phyloP scores from a whole-genome alignment of 768 basidiomycete genomes.

The Leucosporidium scottii region DNA sequence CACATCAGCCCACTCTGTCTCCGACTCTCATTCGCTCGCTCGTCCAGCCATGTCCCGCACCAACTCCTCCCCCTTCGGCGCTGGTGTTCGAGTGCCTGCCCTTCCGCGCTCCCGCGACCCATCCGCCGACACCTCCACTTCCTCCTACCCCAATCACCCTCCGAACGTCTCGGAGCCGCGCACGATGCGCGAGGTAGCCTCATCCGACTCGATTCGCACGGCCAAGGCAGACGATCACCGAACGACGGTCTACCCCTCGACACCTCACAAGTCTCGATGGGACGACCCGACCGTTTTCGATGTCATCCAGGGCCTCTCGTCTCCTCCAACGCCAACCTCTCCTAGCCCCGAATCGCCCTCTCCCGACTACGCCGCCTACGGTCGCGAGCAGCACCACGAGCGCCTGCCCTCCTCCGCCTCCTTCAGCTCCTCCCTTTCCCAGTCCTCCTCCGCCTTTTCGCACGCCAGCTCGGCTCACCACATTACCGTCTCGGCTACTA shows the following conservation, averaged over 20 bases:
- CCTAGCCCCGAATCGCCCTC: background rate
- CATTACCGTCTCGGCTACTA: slow-evolving; percentile 20
- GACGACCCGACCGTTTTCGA: slow-evolving; percentile 34
- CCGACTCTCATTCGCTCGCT: background rate
- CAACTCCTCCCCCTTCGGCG: slow-evolving; percentile 3
- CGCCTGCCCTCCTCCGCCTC: slow-evolving; percentile 14
- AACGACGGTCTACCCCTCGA: background rate
- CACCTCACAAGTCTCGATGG: slow-evolving; percentile 5
- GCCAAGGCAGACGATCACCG: slow-evolving; percentile 17
- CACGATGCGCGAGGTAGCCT: slow-evolving; percentile 25
- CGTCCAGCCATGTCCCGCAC: background rate
- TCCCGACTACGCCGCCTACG: background rate
- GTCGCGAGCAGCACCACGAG: slow-evolving; percentile 10
- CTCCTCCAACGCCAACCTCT: too few species aligned
- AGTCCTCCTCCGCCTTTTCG: background rate
- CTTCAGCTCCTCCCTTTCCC: slow-evolving; percentile 12
- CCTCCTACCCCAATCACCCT: too few species aligned
- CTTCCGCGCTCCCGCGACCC: background rate
- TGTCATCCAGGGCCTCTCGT: slow-evolving; percentile 22
- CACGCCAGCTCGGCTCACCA: slow-evolving; percentile 10
- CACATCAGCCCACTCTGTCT: background rate
- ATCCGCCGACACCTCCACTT: background rate
- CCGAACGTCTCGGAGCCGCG: background rate
- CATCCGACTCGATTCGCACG: slow-evolving; percentile 29
- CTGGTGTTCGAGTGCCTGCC: slow-evolving; percentile 8